Base-by-base conservation (phyloP, 2,329 filamentous ascomycete species). In the Neurospora crassa region DNA sequence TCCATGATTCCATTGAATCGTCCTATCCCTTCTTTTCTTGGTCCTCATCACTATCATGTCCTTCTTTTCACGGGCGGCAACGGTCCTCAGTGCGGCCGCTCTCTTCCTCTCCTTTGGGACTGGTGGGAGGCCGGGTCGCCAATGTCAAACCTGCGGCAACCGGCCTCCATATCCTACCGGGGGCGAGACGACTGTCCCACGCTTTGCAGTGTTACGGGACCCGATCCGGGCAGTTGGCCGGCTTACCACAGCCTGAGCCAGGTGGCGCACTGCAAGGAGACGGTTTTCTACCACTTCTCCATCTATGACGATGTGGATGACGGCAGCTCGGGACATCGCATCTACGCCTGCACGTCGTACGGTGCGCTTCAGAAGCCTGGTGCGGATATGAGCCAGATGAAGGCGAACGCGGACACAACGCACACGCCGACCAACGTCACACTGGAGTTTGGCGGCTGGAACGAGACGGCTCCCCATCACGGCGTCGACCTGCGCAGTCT, bases 261-360 rank as follows among this genome's bases (percentile, higher is more conserved):
- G 67, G 72, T 80, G 70, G 72, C 70, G 10, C 71, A 53, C 7
- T 81, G 79, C 73, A 69, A 74, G 59, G 68, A 77, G 73, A 77
- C 77, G 68, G 74, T 81, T 70, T 79, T 81, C 68, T 80, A 80
- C 67, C 72, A 76, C 70, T 81, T 81, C 71, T 78, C 78, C 14
- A 70, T 81, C 68, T 75, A 78, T 67, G 79, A 81, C 70, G 69
- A 71, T 16, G 77, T 81, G 12, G 79, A 81, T 70, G 76, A 80
- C 70, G 72, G 67, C 16, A 43, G 41, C 16, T 43, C 16, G 41
- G 41, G 41, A 69, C 79, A 81, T 71, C 77, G 77, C 45, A 79
- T 81, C 70, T 71, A 76, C n/a, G 76, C 80, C 41, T 81, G 78
- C 71, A 74, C 76, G 1, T 76, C 77, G 1, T 78, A 72, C 29